Evolutionary conservation across 1,139 yeast species (phyloP).

Genomic region (Taphrina sp.): DNA sequence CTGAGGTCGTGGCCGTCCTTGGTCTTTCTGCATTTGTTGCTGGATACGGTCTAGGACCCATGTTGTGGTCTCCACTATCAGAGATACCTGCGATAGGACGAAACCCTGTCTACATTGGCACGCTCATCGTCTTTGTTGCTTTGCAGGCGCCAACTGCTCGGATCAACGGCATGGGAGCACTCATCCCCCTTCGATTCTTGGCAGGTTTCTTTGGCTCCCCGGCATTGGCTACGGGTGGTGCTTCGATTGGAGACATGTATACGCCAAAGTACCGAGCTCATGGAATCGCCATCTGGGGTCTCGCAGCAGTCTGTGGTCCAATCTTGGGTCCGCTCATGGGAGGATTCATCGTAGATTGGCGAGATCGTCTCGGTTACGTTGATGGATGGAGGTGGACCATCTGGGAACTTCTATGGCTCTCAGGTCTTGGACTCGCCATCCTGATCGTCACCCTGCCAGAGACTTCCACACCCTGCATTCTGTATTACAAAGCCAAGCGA

Average conservation of each 20-base stretch:
- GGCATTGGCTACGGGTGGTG: constrained; percentile 83
- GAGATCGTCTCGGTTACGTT: constrained; percentile 38
- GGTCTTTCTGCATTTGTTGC: constrained; percentile 74
- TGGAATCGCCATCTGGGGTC: constrained; percentile 49
- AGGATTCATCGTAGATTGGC: constrained; percentile 63
- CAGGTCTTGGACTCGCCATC: constrained; percentile 57
- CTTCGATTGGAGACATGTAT: constrained; percentile 74
- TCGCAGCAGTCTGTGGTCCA: constrained; percentile 64
- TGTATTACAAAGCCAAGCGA: constrained; percentile 66
- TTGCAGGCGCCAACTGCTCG: constrained; percentile 64
- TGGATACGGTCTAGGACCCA: constrained; percentile 61
- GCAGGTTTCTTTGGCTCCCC: constrained; percentile 83
- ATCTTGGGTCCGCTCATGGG: constrained; percentile 76
- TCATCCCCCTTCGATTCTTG: constrained; percentile 68
- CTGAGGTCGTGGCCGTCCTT: constrained; percentile 70
- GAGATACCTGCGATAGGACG: constrained; percentile 51
- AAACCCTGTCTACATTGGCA: constrained; percentile 55
- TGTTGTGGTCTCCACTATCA: constrained; percentile 76
- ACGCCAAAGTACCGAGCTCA: constrained; percentile 64
- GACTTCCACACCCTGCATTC: constrained; percentile 82
- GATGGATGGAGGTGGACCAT: constrained; percentile 63
- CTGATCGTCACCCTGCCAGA: constrained; percentile 65
- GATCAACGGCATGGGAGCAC: constrained; percentile 50
- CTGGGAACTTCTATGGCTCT: constrained; percentile 54
- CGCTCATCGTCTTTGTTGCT: constrained; percentile 51